Base-by-base conservation (phyloP, 371 early-diverging fungal genomes). In the Rhizomucor miehei region DNA sequence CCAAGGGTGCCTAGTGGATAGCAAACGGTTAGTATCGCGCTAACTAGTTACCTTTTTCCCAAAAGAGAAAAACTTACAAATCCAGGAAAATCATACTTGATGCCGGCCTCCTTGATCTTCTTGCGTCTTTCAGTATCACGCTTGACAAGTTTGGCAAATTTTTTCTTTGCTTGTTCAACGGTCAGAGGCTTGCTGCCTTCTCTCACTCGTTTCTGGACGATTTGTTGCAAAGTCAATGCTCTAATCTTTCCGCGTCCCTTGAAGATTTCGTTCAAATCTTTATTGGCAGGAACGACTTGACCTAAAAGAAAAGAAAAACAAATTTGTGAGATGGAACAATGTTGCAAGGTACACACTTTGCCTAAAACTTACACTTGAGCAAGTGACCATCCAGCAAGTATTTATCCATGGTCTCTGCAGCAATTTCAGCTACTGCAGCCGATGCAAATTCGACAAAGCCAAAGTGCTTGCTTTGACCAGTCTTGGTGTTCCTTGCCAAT, bases 331-430 rank as follows among this genome's bases (percentile, higher is more conserved):
- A 9, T 24, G 45, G 36, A 2, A n/a, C 16, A 43, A 44, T 39
- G 17, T 46, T 29, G 12, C 10, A n/a, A n/a, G n/a, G n/a, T n/a
- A n/a, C n/a, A n/a, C n/a, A n/a, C 38, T 52, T 25, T n/a, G 3
- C 23, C 14, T 19, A 11, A 51, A 44, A 50, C 75, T 77, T 75
- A 82, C 95, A 95, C 73, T 90, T 82, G 37, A 98, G 74, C 45
- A 93, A 55, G 44, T 85, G 90, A 50, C 84, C 88, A 59, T 82
- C 87, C 61, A 98, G 65, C 53, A 96, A 69, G 66, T 98, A 97
- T 80, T 94, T 94, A 76, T 98, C 56, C 98, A 98, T 97, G 6
- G 98, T 96, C 37, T 93, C 90, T 5, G 91, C 92, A 4, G 92
- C 98, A 53, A 95, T 92, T 47, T 84, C 61, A 24, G 98, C 98